A percentile compares a stretch with the other conserved stretches of the same genome.
phyloP scores from a whole-genome alignment of 305 asterid species.

The Ruellia speciosa region DNA sequence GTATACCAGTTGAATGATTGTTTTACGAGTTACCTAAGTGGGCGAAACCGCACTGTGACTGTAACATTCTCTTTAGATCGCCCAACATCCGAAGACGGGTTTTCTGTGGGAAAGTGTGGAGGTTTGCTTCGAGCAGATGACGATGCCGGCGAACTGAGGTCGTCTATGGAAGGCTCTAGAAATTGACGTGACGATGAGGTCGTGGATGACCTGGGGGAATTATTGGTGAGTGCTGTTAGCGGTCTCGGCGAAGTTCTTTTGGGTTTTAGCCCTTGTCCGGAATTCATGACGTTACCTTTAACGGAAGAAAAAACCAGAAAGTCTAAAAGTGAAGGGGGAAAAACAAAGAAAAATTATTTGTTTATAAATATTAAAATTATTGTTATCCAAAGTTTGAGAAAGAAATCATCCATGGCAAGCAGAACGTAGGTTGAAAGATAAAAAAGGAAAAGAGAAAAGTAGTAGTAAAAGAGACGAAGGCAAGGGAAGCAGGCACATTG shows the following conservation, averaged over 20 bases:
- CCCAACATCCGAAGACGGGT: conserved; percentile 41
- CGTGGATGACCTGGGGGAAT: conserved; percentile 75
- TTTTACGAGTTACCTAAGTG: conserved; percentile 57
- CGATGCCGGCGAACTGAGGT: conserved; percentile 79
- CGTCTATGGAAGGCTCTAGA: conserved; percentile 58
- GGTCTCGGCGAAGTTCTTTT: conserved; percentile 39
- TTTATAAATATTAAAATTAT: too few relatives aligned
- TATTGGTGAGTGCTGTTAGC: conserved; percentile 21
- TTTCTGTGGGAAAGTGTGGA: conserved; percentile 42
- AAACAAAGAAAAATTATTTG: too few relatives aligned
- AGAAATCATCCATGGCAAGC: too few relatives aligned
- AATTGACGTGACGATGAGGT: conserved; percentile 75
- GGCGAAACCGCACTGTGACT: conserved; percentile 95
- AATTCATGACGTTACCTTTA: conserved; percentile 42
- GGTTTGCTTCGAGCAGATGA: conserved; percentile 71
- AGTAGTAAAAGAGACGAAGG: too few relatives aligned
- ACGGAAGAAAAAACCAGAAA: conserved; percentile 4
- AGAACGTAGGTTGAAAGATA: too few relatives aligned
- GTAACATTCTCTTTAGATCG: conserved; percentile 87
- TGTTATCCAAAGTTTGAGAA: too few relatives aligned
- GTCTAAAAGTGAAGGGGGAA: too few relatives aligned
- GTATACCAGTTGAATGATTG: conserved; percentile 7
- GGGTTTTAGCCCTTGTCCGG: conserved; percentile 48
- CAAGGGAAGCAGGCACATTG: too few relatives aligned
- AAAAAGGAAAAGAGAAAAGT: too few relatives aligned